Conservation (phyloP, 108 stramenopile genomes). For the Nitzschia sp. region DNA sequence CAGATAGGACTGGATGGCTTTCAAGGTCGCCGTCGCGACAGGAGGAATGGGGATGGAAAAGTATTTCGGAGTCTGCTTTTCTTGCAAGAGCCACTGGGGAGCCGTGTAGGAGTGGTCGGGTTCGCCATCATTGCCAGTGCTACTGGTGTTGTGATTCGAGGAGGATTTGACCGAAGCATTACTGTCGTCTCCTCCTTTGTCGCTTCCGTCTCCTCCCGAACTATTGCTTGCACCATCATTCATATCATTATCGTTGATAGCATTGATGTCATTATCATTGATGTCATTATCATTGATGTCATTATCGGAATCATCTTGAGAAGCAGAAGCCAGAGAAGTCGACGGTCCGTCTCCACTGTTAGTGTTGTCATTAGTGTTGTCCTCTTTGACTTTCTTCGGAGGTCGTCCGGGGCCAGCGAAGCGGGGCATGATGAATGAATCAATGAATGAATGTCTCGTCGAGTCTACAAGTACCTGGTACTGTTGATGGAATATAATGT, state of each 20-base stretch:
- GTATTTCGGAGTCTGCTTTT: constrained; percentile 26
- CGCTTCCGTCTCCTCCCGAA: too few species aligned
- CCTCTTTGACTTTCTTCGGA: neutral
- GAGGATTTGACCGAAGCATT: neutral
- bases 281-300: neutral
- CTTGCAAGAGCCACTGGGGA: constrained; percentile 34
- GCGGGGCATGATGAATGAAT: constrained; percentile 10
- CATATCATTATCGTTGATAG: neutral
- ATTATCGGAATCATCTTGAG: neutral
- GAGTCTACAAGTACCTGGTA: too few species aligned
- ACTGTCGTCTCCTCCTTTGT: neutral
- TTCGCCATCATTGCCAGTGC: neutral
- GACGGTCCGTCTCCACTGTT: neutral
- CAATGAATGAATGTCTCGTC: too few species aligned
- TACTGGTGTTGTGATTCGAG: neutral
- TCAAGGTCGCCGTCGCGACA: neutral
- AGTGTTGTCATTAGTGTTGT: neutral
- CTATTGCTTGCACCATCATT: neutral
- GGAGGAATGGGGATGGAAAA: constrained; percentile 36
- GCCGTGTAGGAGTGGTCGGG: constrained; percentile 22
- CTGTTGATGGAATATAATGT: too few species aligned
- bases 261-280: neutral
- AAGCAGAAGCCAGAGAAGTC: neutral
- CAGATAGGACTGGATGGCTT: constrained; percentile 16
- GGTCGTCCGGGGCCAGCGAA: constrained; percentile 9